A percentile compares a stretch with the other conserved stretches of the same genome.
Conservation (phyloP, 1,139 yeast genomes). For the Arxiozyma heterogenica region DNA sequence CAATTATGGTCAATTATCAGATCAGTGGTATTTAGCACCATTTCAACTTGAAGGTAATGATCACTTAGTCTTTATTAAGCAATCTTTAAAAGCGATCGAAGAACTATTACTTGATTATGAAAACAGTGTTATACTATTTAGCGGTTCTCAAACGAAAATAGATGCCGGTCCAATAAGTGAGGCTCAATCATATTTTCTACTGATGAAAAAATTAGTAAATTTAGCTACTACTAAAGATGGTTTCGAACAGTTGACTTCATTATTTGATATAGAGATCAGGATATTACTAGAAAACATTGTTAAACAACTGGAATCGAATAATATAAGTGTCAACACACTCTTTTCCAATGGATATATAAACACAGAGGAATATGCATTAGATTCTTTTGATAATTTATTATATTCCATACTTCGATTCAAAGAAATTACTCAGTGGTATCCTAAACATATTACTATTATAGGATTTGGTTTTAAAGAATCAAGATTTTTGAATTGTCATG, state of each 20-base stretch:
- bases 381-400: conserved; percentile 70
- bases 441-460: conserved; percentile 45
- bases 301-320: conserved; percentile 2
- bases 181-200: conserved; percentile 44
- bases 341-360: conserved; percentile 15
- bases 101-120: conserved; percentile 31
- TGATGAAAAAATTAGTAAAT: conserved; percentile 20
- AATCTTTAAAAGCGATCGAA: conserved; percentile 36
- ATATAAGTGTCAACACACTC: conserved; percentile 10
- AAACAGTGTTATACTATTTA: conserved; percentile 38
- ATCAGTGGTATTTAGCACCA: conserved; percentile 56
- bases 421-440: conserved; percentile 42
- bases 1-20: conserved; percentile 36
- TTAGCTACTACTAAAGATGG: conserved; percentile 4
- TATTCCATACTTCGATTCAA: conserved; percentile 53
- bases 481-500: conserved; percentile 52
- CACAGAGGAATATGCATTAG: conserved; percentile 65
- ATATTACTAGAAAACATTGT: conserved; percentile 4
- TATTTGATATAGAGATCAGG: conserved; percentile 12
- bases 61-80: conserved; percentile 58
- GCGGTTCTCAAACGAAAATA: conserved; percentile 67
- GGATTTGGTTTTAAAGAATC: conserved; percentile 67
- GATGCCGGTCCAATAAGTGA: conserved; percentile 50
- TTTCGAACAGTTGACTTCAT: not conserved
- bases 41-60: conserved; percentile 66